Percentiles rank a stretch among this genome's conserved stretches.
These are phyloP conservation scores for Microbotryum saponariae DNA, from an alignment of 1,284 basidiomycete genomes.

Conservation along the genomic window DNA sequence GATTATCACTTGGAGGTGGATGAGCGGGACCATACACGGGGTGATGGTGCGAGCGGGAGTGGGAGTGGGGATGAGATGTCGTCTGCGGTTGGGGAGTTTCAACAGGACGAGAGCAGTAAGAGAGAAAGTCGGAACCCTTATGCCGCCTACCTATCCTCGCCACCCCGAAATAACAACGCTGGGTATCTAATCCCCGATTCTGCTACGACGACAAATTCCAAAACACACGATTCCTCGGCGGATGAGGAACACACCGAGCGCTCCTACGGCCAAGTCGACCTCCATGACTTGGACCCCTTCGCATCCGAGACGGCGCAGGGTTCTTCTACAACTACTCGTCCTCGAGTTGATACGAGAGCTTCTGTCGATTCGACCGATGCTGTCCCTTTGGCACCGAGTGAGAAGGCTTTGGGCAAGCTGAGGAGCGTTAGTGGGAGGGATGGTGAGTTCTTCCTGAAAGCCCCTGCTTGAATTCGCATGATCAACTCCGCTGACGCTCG, in stretches of 20 bases:
- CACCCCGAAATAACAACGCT: not conserved
- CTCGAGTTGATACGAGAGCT: no score
- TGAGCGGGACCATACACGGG: not conserved
- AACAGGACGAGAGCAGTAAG: not conserved
- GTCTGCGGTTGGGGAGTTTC: not conserved
- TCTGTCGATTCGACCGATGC: no score
- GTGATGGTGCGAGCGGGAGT: not conserved
- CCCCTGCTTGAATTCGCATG: not conserved
- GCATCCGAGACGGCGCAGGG: no score
- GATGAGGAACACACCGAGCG: no score
- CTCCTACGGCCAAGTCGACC: no score
- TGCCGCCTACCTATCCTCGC: not conserved
- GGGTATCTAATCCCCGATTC: no score
- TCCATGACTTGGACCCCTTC: no score
- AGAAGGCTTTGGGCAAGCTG: slow-evolving; percentile 35
- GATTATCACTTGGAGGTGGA: slow-evolving; percentile 2
- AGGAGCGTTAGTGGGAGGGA: slow-evolving; percentile 22
- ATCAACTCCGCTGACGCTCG: no score
- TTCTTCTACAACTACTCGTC: no score
- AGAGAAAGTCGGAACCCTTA: no score
- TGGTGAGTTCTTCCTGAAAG: slow-evolving; percentile 5
- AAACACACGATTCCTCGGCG: no score
- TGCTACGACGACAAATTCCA: slow-evolving; percentile 4
- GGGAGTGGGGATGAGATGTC: not conserved
- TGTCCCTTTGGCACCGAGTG: slow-evolving; percentile 13